phyloP scores from a whole-genome alignment of 2,329 filamentous ascomycete genomes.

The Paracorniculantispora psalliotae region DNA sequence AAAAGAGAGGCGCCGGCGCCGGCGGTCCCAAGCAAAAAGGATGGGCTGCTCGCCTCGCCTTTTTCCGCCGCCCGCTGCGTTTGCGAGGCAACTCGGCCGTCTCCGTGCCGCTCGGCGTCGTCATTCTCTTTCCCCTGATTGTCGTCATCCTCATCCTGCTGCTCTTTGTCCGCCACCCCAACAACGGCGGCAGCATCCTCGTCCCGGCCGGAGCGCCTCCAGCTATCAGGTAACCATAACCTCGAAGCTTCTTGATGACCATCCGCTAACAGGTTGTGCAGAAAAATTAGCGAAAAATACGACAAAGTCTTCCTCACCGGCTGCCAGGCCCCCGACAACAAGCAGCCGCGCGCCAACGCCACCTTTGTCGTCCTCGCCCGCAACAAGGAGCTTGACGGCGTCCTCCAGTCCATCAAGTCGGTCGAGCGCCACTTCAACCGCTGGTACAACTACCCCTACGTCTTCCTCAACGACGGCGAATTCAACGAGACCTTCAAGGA shows the following conservation, averaged over 20 bases:
- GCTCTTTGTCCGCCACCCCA: slow-evolving; percentile 83
- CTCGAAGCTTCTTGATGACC: not conserved
- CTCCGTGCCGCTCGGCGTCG: slow-evolving; percentile 86
- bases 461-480: slow-evolving; percentile 95
- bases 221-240: slow-evolving; percentile 67
- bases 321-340: slow-evolving; percentile 76
- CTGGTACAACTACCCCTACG: slow-evolving; percentile 98
- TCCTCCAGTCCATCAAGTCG: slow-evolving; percentile 94
- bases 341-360: slow-evolving; percentile 79
- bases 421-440: slow-evolving; percentile 98
- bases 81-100: slow-evolving; percentile 87
- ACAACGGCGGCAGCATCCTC: slow-evolving; percentile 73
- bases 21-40: slow-evolving; percentile 34
- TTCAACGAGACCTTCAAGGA: slow-evolving; percentile 95
- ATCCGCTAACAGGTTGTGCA: slow-evolving; percentile 31
- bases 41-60: slow-evolving; percentile 57
- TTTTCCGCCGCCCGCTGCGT: slow-evolving; percentile 81
- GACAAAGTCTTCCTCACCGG: slow-evolving; percentile 95
- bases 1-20: slow-evolving; percentile 46
- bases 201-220: slow-evolving; percentile 86
- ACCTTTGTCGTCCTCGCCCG: slow-evolving; percentile 93
- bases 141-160: slow-evolving; percentile 87
- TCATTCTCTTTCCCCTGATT: slow-evolving; percentile 86
- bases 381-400: slow-evolving; percentile 94
- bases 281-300: slow-evolving; percentile 94